phyloP scores from a whole-genome alignment of 257 asterid genomes.

The Scutellaria galericulata region DNA sequence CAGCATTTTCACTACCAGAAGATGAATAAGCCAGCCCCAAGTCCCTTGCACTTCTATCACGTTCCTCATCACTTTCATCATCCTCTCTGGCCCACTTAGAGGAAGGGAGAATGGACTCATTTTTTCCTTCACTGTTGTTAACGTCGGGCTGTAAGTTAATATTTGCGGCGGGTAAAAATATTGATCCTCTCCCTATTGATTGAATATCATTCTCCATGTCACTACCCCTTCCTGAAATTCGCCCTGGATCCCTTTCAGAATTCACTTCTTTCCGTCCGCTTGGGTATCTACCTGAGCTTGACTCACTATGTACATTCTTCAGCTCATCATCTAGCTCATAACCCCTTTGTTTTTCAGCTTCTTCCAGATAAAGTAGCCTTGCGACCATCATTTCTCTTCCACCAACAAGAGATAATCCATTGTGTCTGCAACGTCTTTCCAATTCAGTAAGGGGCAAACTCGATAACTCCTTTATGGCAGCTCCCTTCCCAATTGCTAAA shows the following conservation, averaged over 20 bases:
- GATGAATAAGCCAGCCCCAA: conserved; percentile 87
- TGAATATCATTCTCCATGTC: conserved; percentile 50
- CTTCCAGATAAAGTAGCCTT: conserved; percentile 86
- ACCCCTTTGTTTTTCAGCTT: conserved; percentile 87
- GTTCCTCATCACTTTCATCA: conserved; percentile 74
- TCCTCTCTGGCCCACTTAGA: conserved; percentile 98
- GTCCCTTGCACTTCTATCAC: conserved; percentile 60
- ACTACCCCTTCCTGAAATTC: conserved; percentile 51
- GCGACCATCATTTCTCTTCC: conserved; percentile 97
- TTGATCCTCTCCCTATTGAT: conserved; percentile 52
- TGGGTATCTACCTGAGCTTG: conserved; percentile 60
- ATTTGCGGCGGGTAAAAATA: conserved; percentile 42
- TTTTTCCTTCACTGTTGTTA: conserved; percentile 54
- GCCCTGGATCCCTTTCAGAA: conserved; percentile 53
- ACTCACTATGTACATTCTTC: conserved; percentile 62
- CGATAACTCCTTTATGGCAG: conserved; percentile 81
- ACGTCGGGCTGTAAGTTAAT: conserved; percentile 42
- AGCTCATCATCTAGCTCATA: conserved; percentile 72
- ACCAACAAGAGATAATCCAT: conserved; percentile 86
- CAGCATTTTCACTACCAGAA: conserved; percentile 89
- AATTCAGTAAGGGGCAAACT: conserved; percentile 77
- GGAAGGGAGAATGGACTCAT: conserved; percentile 68
- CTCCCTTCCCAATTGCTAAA: conserved; percentile 92
- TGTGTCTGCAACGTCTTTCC: conserved; percentile 91
- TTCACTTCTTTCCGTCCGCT: conserved; percentile 55